phyloP scores from a whole-genome alignment of 352 stramenopile species.

The Halophytophthora polymorphica region DNA sequence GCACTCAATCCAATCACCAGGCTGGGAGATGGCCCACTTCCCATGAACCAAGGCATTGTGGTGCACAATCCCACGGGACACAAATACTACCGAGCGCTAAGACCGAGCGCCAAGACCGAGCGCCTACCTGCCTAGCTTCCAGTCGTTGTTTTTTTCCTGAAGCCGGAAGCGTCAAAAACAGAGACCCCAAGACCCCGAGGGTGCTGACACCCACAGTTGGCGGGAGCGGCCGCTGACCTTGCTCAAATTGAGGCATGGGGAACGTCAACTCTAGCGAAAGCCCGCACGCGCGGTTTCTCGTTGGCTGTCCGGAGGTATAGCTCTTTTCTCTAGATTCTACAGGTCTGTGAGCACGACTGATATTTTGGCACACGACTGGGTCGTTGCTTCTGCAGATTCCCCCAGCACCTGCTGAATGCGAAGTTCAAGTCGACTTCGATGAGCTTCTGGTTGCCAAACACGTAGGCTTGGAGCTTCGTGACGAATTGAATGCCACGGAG shows the following conservation, averaged over 20 bases:
- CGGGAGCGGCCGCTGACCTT: too few species aligned
- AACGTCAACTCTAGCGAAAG: slow-evolving; percentile 41
- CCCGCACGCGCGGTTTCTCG: slow-evolving; percentile 42
- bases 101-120: too few species aligned
- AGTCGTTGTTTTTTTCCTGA: slow-evolving; percentile 21
- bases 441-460: slow-evolving; percentile 33
- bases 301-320: slow-evolving; percentile 51
- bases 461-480: slow-evolving; percentile 21
- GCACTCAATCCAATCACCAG: too few species aligned
- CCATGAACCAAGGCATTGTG: too few species aligned
- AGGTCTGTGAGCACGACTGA: neutral
- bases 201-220: neutral
- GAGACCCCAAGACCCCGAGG: neutral
- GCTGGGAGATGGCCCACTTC: too few species aligned
- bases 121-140: neutral
- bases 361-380: neutral
- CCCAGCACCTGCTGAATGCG: slow-evolving; percentile 25
- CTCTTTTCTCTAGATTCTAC: neutral
- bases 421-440: slow-evolving; percentile 46
- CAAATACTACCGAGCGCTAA: too few species aligned
- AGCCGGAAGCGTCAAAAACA: neutral
- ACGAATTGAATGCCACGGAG: slow-evolving; percentile 46
- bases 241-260: slow-evolving; percentile 31
- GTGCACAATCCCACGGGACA: too few species aligned
- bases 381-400: slow-evolving; percentile 42